Conservation (phyloP, 2,329 filamentous ascomycete genomes). For the Zarea fungicola region DNA sequence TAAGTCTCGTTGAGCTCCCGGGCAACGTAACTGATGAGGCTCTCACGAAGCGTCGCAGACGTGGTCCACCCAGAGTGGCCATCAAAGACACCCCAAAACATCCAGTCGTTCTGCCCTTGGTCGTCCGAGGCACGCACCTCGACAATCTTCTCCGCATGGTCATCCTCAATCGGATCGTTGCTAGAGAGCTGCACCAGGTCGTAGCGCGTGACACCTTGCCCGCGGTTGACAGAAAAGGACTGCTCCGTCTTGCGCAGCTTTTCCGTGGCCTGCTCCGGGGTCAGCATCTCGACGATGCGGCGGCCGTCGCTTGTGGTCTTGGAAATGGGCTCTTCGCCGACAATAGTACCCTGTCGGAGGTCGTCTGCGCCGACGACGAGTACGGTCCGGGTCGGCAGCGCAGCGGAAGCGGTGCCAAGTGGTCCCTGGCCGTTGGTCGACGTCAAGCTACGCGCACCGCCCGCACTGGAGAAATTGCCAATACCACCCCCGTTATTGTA, state of each 20-base stretch:
- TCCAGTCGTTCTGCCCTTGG: constrained; percentile 79
- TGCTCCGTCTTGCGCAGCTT: constrained; percentile 86
- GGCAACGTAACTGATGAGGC: constrained; percentile 86
- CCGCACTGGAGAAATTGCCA: constrained; percentile 26
- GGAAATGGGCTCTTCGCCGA: constrained; percentile 78
- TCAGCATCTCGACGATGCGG: constrained; percentile 92
- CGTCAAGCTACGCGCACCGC: constrained; percentile 39
- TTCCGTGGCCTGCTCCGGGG: constrained; percentile 85
- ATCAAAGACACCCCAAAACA: constrained; percentile 99
- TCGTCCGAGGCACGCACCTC: constrained; percentile 63
- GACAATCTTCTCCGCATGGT: constrained; percentile 97
- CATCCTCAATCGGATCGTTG: constrained; percentile 97
- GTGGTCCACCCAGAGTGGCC: constrained; percentile 98
- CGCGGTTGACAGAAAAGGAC: constrained; percentile 84
- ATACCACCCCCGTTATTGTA: constrained; percentile 47
- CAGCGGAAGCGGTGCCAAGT: constrained; percentile 27
- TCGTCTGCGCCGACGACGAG: constrained; percentile 87
- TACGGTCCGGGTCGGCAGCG: constrained; percentile 57
- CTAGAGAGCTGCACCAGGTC: constrained; percentile 91
- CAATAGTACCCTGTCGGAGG: constrained; percentile 80
- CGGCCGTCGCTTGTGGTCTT: constrained; percentile 84
- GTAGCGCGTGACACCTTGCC: constrained; percentile 87
- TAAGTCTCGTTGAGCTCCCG: constrained; percentile 91
- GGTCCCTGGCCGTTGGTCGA: constrained; percentile 26
- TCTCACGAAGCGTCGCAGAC: constrained; percentile 89